Base-by-base conservation (phyloP, 306 rosid genomes). In the Macrotyloma uniflorum region DNA sequence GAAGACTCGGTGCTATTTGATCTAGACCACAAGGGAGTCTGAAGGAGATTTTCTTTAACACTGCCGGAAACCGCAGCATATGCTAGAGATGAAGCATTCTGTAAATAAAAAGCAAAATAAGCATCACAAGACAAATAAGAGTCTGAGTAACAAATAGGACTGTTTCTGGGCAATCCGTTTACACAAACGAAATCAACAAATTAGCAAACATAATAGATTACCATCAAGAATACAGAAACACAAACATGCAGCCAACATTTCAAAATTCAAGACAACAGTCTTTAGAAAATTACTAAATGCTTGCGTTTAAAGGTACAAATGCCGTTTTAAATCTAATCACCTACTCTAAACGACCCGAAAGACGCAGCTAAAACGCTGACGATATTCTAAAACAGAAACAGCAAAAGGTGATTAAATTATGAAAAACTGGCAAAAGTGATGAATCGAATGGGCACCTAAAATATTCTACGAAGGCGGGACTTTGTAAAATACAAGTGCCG, bases 1-100 rank as follows among this genome's bases (percentile, higher is more conserved):
- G 96, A 81, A 74, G 93, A 80, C 20, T 53, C 82, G 6, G 98
- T 70, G 63, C 87, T 83, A 58, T 81, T 72, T 33, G 67, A 76
- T 81, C 91, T 85, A 75, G 87, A 77, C 78, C 86, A 80, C 33
- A 80, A 67, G 59, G 89, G 82, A 78, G 70, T 76, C 78, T 40
- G 86, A 82, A 58, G 75, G 49, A 80, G 69, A 82, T 61, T 85
- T 72, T 89, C 89, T 72, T 85, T 78, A 36, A 82, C 79, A 71
- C 54, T 72, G 85, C 82, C 79, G 50, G 83, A 67, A 45, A 84
- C 86, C 5, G 86, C 84, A 72, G 68, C 85, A 83, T 86, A 70
- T 78, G 83, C 89, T 75, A 81, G 65, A 79, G 73, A 84, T 32
- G 90, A 88, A 76, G 80, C 81, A 79, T 82, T 59, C 98, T 94